phyloP scores from a whole-genome alignment of 1,139 yeast genomes.

The Taphrina communis region DNA sequence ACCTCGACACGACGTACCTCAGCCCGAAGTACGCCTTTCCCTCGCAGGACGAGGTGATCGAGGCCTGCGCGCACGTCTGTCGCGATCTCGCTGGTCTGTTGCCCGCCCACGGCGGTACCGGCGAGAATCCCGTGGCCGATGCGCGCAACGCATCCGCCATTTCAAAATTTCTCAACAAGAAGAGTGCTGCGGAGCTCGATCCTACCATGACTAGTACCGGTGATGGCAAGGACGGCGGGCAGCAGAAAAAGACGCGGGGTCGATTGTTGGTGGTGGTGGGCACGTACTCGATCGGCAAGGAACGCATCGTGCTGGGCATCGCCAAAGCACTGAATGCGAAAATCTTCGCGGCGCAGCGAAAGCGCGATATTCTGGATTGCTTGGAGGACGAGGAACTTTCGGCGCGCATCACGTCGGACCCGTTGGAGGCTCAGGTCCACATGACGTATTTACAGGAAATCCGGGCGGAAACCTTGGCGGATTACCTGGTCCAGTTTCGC shows the following conservation, averaged over 20 bases:
- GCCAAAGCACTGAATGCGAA: constrained; percentile 63
- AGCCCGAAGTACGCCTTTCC: constrained; percentile 78
- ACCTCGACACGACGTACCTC: constrained; percentile 87
- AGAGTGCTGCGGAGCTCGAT: background rate
- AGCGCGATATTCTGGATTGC: constrained; percentile 58
- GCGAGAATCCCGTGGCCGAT: constrained; percentile 46
- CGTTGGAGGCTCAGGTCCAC: constrained; percentile 66
- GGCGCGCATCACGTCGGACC: constrained; percentile 55
- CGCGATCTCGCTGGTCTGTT: constrained; percentile 44
- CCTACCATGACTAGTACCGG: background rate
- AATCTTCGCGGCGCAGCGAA: constrained; percentile 60
- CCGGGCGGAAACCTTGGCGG: constrained; percentile 52
- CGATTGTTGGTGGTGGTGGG: constrained; percentile 75
- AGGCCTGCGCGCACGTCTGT: constrained; percentile 63
- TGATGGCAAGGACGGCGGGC: constrained; percentile 52
- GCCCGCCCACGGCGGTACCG: constrained; percentile 49
- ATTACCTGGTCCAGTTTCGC: constrained; percentile 61
- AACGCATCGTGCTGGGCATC: constrained; percentile 70
- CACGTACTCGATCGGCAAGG: constrained; percentile 90
- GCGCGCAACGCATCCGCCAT: constrained; percentile 27
- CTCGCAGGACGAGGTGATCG: constrained; percentile 70
- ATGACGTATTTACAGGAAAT: constrained; percentile 67
- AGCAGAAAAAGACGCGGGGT: constrained; percentile 44
- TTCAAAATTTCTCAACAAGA: constrained; percentile 18
- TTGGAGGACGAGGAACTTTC: constrained; percentile 55